Conservation (phyloP, 495 filamentous ascomycete genomes). For the Margaritispora aquatica region DNA sequence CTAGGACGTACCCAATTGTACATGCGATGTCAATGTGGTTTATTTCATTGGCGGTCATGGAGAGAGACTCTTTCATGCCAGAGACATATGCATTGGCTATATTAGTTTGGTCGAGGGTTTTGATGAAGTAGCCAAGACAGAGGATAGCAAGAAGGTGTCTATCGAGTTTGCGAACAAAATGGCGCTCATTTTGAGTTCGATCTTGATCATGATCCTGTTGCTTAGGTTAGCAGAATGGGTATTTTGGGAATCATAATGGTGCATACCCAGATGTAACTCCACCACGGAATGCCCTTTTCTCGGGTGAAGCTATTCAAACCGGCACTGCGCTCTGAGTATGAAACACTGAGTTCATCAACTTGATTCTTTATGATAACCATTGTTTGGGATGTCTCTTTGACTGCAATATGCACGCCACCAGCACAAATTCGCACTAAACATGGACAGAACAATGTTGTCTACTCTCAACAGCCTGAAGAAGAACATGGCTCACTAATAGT, state of each 20-base stretch:
- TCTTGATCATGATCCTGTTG: slow-evolving; percentile 17
- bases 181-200: slow-evolving; percentile 36
- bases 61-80: slow-evolving; percentile 58
- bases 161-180: slow-evolving; percentile 56
- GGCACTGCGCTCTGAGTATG: not conserved
- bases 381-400: too few relatives aligned
- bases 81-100: slow-evolving; percentile 58
- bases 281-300: not conserved
- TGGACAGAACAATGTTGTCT: too few relatives aligned
- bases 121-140: slow-evolving; percentile 48
- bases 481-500: not conserved
- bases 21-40: slow-evolving; percentile 52
- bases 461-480: too few relatives aligned
- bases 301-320: not conserved
- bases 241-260: not conserved
- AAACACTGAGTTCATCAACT: not conserved
- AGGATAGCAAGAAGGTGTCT: slow-evolving; percentile 48
- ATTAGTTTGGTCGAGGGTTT: slow-evolving; percentile 56
- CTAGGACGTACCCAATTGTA: slow-evolving; percentile 57
- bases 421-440: too few relatives aligned
- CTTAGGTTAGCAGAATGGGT: not conserved
- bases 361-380: not conserved
- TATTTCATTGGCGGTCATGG: slow-evolving; percentile 48
- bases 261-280: slow-evolving; percentile 17
- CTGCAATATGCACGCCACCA: too few relatives aligned